Percentiles rank a stretch among this genome's conserved stretches.
phyloP scores from a whole-genome alignment of 306 rosid genomes.

The Arachis stenosperma region DNA sequence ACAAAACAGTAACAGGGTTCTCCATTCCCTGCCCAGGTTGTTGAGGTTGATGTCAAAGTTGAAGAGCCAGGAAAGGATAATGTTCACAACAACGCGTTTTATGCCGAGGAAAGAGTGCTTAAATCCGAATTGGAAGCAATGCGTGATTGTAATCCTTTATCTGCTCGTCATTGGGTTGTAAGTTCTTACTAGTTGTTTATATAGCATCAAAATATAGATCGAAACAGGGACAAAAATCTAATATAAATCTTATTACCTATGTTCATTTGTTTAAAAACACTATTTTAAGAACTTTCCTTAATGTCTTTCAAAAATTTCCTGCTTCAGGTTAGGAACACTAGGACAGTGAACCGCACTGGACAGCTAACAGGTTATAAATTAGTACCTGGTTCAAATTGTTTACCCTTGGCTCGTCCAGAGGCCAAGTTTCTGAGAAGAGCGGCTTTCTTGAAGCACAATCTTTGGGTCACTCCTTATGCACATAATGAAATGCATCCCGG shows the following conservation, averaged over 20 bases:
- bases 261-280: slow-evolving; percentile 29
- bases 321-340: slow-evolving; percentile 67
- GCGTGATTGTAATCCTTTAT: slow-evolving; percentile 67
- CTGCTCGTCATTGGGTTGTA: slow-evolving; percentile 84
- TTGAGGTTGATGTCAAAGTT: slow-evolving; percentile 70
- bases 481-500: slow-evolving; percentile 73
- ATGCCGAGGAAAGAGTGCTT: slow-evolving; percentile 68
- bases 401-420: slow-evolving; percentile 75
- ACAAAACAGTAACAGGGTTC: slow-evolving; percentile 24
- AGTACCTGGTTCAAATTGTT: slow-evolving; percentile 76
- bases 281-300: background rate
- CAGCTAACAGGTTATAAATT: slow-evolving; percentile 73
- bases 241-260: background rate
- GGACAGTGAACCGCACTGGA: slow-evolving; percentile 72
- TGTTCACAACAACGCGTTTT: slow-evolving; percentile 74
- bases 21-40: slow-evolving; percentile 48
- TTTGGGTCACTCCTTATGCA: slow-evolving; percentile 78
- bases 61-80: slow-evolving; percentile 70
- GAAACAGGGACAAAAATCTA: background rate
- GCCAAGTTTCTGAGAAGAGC: slow-evolving; percentile 78
- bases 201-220: background rate
- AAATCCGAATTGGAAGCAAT: slow-evolving; percentile 68
- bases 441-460: slow-evolving; percentile 76
- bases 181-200: slow-evolving; percentile 30
- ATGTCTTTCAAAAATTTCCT: slow-evolving; percentile 25